Evolutionary conservation across 768 basidiomycete genomes (phyloP).

Genomic region (Russula ochroleuca): DNA sequence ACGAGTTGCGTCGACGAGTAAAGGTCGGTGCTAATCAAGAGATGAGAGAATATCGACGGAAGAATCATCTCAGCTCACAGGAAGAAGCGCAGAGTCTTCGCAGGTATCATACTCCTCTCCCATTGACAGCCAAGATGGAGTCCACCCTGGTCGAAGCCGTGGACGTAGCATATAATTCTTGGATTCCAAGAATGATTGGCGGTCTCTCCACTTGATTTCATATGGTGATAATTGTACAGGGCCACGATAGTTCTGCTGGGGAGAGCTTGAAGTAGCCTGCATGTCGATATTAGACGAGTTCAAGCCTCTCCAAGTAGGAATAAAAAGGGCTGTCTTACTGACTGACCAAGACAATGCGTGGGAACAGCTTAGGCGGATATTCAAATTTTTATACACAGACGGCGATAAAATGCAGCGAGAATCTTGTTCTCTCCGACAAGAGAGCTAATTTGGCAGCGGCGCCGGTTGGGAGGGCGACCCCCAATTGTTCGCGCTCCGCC

Average conservation of each 20-base stretch:
- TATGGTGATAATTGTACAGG: neutral
- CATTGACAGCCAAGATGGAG: slow-evolving; percentile 24
- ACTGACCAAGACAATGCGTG: neutral
- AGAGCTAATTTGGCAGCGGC: neutral
- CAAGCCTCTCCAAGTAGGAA: neutral
- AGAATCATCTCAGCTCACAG: neutral
- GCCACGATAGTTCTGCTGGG: neutral
- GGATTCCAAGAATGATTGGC: slow-evolving; percentile 20
- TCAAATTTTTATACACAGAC: neutral
- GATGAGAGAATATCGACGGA: neutral
- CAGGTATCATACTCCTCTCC: neutral
- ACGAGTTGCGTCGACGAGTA: slow-evolving; percentile 36
- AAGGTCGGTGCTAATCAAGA: neutral
- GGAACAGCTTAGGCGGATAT: neutral
- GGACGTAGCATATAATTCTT: slow-evolving; percentile 26
- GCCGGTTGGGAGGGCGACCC: neutral
- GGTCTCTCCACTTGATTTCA: slow-evolving; percentile 20
- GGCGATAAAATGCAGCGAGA: neutral
- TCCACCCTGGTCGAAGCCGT: slow-evolving; percentile 24
- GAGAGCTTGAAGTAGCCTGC: neutral
- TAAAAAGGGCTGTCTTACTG: neutral
- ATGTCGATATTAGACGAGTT: neutral
- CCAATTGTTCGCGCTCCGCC: neutral
- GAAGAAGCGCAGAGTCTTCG: slow-evolving; percentile 10
- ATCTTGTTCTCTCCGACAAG: neutral